Evolutionary conservation across 2,329 filamentous ascomycete genomes (phyloP).

Genomic region (Verticillium tricorpus): DNA sequence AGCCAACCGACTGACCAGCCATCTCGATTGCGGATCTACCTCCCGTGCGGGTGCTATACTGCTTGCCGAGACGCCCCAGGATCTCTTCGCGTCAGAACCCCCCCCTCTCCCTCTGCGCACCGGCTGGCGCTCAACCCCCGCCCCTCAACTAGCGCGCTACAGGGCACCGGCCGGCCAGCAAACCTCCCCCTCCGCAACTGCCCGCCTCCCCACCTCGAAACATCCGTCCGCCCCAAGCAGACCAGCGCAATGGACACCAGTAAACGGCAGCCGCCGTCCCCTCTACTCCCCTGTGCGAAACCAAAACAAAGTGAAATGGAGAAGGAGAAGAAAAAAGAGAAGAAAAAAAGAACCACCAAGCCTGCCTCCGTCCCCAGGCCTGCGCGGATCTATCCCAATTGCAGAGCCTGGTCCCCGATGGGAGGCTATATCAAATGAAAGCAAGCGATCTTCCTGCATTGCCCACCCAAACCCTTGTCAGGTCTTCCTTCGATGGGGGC

Average conservation of each 20-base stretch:
- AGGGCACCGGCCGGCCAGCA: neutral
- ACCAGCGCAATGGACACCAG: neutral
- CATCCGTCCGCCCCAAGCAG: neutral
- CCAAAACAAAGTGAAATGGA: neutral
- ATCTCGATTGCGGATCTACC: neutral
- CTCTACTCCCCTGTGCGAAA: neutral
- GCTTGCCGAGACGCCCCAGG: neutral
- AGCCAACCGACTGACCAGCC: neutral
- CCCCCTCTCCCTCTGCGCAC: too few relatives aligned
- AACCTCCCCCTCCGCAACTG: neutral
- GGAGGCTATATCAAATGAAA: slow-evolving; percentile 4
- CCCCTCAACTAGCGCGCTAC: too few relatives aligned
- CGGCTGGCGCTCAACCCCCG: too few relatives aligned
- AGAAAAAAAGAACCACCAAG: neutral
- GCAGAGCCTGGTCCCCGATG: neutral
- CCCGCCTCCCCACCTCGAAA: neutral
- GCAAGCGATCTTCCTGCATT: neutral
- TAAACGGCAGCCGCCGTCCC: neutral
- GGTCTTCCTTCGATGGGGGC: neutral
- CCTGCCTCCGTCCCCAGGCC: neutral
- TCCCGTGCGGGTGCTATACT: neutral
- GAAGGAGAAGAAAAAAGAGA: neutral
- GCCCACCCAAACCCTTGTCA: neutral
- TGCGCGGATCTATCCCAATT: neutral
- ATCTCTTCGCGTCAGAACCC: too few relatives aligned